These are phyloP conservation scores for Colletotrichum melonis DNA, from an alignment of 2,329 filamentous ascomycete genomes.

Conservation along the genomic window DNA sequence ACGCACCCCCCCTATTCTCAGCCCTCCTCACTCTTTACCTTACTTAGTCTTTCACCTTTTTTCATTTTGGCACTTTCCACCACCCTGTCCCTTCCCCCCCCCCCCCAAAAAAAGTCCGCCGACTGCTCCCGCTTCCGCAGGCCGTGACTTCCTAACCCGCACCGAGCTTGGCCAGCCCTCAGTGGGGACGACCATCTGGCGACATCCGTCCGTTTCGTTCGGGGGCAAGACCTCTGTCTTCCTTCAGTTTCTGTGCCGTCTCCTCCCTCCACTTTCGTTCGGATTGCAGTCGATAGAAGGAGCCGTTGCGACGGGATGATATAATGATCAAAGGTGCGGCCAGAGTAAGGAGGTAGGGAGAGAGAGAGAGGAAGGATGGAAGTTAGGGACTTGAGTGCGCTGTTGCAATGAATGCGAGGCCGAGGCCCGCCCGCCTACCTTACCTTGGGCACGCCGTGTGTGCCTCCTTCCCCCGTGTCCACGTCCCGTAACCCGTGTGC, in stretches of 20 bases:
- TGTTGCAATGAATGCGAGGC: neutral
- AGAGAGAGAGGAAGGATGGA: neutral
- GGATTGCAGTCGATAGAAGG: neutral
- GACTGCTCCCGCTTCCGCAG: constrained; percentile 8
- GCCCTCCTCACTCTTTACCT: neutral
- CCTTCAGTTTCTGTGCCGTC: neutral
- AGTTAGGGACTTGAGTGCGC: neutral
- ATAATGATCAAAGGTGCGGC: neutral
- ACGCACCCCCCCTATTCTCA: neutral
- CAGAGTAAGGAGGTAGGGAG: neutral
- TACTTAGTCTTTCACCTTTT: neutral
- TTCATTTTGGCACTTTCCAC: neutral
- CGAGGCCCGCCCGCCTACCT: neutral
- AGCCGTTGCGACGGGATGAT: neutral
- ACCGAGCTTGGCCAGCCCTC: constrained; percentile 5
- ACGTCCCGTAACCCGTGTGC: neutral
- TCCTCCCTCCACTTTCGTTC: neutral
- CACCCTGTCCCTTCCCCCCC: neutral
- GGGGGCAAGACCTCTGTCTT: neutral
- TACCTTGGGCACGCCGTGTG: neutral
- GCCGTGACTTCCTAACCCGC: neutral
- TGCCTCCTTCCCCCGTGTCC: neutral
- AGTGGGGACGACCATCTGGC: constrained; percentile 6
- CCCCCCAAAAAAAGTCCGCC: constrained; percentile 19
- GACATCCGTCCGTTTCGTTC: constrained; percentile 12